These are phyloP conservation scores for Aspergillus novofumigatus DNA, from an alignment of 2,329 filamentous ascomycete species.

Conservation along the genomic window DNA sequence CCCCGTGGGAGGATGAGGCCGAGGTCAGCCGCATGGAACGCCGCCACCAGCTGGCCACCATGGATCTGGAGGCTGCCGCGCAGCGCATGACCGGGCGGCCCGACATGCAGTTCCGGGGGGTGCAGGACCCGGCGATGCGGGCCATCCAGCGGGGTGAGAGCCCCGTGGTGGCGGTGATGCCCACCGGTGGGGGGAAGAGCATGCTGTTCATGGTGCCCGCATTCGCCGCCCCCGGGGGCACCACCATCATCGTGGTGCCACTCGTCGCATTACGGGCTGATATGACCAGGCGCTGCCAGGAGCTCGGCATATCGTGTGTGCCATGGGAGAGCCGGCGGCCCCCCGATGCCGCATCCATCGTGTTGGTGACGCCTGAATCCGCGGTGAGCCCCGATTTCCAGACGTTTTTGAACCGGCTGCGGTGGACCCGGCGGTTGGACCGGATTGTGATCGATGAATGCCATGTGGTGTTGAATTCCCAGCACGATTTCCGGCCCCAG, in stretches of 20 bases:
- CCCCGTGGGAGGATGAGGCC: not conserved
- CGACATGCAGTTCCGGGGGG: not conserved
- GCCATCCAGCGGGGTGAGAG: slow-evolving; percentile 3
- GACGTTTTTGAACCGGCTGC: slow-evolving; percentile 1
- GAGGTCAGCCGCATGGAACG: not conserved
- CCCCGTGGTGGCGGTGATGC: not conserved
- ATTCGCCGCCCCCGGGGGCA: not conserved
- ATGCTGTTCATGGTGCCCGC: slow-evolving; percentile 6
- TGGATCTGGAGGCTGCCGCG: not conserved
- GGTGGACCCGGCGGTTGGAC: not conserved
- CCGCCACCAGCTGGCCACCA: not conserved
- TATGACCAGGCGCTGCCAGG: not conserved
- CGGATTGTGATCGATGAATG: slow-evolving; percentile 8
- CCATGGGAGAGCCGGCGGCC: slow-evolving; percentile 7
- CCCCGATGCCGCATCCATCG: slow-evolving; percentile 1
- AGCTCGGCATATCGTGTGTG: not conserved
- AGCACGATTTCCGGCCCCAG: slow-evolving; percentile 1
- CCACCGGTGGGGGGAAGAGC: not conserved
- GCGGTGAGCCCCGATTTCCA: not conserved
- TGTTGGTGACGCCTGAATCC: slow-evolving; percentile 8
- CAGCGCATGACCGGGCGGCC: not conserved
- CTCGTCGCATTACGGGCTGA: not conserved
- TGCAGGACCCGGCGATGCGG: not conserved
- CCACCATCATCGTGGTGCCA: not conserved
- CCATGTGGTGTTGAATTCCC: slow-evolving; percentile 5